phyloP scores from a whole-genome alignment of 2,329 filamentous ascomycete genomes.

The Xenosphaeropsis pyriputrescens region DNA sequence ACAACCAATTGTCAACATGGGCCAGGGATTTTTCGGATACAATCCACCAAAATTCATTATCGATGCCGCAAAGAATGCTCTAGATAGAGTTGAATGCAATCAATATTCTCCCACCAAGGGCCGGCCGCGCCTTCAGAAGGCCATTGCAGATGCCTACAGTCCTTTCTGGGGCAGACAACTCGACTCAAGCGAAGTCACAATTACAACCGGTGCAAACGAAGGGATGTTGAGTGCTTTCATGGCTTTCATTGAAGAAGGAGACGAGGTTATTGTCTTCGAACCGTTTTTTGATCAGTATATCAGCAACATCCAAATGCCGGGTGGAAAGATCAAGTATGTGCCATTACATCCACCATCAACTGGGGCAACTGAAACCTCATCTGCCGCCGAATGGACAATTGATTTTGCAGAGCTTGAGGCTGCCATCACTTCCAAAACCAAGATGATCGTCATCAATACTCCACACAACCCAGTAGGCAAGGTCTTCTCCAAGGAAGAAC shows the following conservation, averaged over 20 bases:
- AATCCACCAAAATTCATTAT: constrained; percentile 80
- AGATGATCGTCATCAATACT: constrained; percentile 89
- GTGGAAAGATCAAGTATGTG: constrained; percentile 87
- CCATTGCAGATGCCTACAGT: constrained; percentile 83
- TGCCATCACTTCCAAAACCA: constrained; percentile 73
- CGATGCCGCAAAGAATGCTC: constrained; percentile 67
- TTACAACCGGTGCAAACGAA: constrained; percentile 86
- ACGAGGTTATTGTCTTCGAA: constrained; percentile 96
- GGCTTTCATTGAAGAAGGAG: constrained; percentile 86
- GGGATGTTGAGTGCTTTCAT: constrained; percentile 95
- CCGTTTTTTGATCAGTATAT: constrained; percentile 99
- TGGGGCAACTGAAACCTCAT: constrained; percentile 65
- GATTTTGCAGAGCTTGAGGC: constrained; percentile 71
- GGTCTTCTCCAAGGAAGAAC: constrained; percentile 74
- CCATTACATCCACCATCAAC: constrained; percentile 81
- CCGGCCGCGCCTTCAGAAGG: constrained; percentile 79
- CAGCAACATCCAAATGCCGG: constrained; percentile 96
- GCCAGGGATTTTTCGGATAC: constrained; percentile 32
- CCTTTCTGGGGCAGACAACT: constrained; percentile 72
- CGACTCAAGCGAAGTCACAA: constrained; percentile 82
- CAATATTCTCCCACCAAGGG: constrained; percentile 97
- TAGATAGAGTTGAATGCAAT: constrained; percentile 91
- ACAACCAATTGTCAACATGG: constrained; percentile 51
- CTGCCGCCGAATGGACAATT: constrained; percentile 77
- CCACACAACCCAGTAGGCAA: constrained; percentile 93